Percentiles rank a stretch among this genome's conserved stretches.
phyloP scores from a whole-genome alignment of 805 yeast genomes.

The Lachancea fermentati region DNA sequence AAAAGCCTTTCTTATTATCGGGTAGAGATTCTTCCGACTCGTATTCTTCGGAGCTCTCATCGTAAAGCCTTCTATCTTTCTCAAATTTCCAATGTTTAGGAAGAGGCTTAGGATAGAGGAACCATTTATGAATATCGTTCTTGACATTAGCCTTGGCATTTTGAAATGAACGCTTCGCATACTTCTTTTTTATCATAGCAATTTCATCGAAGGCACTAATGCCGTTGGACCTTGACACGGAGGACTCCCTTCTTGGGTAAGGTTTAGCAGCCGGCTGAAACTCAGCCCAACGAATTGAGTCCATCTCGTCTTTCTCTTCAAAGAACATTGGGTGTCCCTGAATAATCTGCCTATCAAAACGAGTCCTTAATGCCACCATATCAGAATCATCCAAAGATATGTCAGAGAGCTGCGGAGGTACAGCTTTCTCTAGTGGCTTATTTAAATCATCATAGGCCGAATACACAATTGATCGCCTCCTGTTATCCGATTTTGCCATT shows the following conservation, averaged over 20 bases:
- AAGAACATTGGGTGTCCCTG: constrained; percentile 31
- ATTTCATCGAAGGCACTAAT: constrained; percentile 13
- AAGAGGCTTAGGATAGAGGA: constrained; percentile 74
- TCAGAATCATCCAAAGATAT: constrained; percentile 29
- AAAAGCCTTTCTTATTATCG: constrained; percentile 10
- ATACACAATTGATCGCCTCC: background rate
- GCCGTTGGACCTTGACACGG: constrained; percentile 8
- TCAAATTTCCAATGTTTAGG: constrained; percentile 39
- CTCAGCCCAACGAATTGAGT: constrained; percentile 3
- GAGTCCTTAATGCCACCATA: constrained; percentile 25
- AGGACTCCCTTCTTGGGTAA: constrained; percentile 1
- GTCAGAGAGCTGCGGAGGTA: constrained; percentile 3
- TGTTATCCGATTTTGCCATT: background rate
- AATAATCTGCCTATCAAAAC: constrained; percentile 30
- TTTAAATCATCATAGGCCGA: background rate
- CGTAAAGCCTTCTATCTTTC: constrained; percentile 24
- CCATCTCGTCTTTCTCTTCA: constrained; percentile 14
- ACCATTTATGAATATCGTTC: constrained; percentile 56
- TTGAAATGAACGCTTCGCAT: constrained; percentile 60
- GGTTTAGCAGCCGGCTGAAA: background rate
- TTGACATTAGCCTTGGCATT: constrained; percentile 67
- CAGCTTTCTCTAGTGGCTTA: background rate
- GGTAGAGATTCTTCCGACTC: constrained; percentile 15
- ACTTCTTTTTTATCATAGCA: constrained; percentile 57
- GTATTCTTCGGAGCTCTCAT: constrained; percentile 13